Percentiles rank a stretch among this genome's conserved stretches.
These are phyloP conservation scores for Neonectria neomacrospora DNA, from an alignment of 2,329 filamentous ascomycete genomes.

Conservation along the genomic window DNA sequence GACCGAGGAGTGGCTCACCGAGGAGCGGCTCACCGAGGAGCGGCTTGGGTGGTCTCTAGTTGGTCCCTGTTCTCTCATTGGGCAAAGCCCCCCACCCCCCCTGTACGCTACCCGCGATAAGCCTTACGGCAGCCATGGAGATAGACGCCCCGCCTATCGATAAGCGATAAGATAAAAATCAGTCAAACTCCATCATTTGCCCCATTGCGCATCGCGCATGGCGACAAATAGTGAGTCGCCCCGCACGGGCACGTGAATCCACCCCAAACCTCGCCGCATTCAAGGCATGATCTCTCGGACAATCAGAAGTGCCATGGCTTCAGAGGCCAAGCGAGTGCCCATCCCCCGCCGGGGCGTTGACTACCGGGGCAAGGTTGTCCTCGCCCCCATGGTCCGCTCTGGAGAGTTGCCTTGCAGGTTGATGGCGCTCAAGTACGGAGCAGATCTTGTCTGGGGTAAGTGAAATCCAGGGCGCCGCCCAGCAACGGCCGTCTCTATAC, in stretches of 20 bases:
- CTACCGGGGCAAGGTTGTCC: conserved; percentile 92
- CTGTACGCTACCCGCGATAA: too few relatives aligned
- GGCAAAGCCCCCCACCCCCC: too few relatives aligned
- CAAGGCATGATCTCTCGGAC: conserved; percentile 48
- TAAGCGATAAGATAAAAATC: conserved; percentile 41
- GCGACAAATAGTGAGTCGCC: conserved; percentile 31
- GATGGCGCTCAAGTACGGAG: conserved; percentile 91
- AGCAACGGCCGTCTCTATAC: neutral
- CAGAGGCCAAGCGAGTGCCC: conserved; percentile 74
- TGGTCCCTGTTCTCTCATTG: too few relatives aligned
- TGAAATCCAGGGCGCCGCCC: conserved; percentile 25
- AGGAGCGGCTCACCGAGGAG: neutral
- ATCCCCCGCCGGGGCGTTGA: conserved; percentile 91
- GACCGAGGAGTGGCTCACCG: neutral
- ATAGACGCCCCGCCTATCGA: conserved; percentile 31
- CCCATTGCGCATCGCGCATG: conserved; percentile 24
- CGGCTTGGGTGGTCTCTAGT: too few relatives aligned
- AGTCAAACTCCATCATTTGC: conserved; percentile 23
- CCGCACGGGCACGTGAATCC: conserved; percentile 21
- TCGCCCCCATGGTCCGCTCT: conserved; percentile 98
- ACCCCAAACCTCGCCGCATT: conserved; percentile 6
- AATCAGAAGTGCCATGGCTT: conserved; percentile 67
- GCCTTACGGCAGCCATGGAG: too few relatives aligned
- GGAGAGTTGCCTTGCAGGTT: conserved; percentile 93
- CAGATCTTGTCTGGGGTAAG: conserved; percentile 94